Conservation (phyloP, 2,329 filamentous ascomycete species). For the Pezicula carpinea region DNA sequence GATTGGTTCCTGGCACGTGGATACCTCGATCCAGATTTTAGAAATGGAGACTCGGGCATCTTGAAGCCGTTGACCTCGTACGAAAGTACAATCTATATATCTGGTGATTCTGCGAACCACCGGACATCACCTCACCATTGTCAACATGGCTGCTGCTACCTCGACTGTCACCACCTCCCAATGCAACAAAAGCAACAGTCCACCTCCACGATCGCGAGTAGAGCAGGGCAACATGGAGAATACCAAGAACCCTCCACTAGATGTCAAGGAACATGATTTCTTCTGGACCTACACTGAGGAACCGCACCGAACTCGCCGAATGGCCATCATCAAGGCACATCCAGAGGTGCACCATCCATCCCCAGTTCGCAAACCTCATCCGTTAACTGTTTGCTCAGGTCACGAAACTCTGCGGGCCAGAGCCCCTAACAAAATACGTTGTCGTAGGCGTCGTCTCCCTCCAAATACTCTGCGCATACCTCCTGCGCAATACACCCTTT, state of each 20-base stretch:
- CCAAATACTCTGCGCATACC: constrained; percentile 72
- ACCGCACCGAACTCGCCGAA: constrained; percentile 83
- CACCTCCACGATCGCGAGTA: constrained; percentile 8
- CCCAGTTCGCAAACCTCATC: neutral
- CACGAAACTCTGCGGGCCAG: constrained; percentile 92
- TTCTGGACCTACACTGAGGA: constrained; percentile 99
- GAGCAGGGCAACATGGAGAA: constrained; percentile 5
- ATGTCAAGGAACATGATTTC: constrained; percentile 48
- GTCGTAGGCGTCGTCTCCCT: constrained; percentile 79
- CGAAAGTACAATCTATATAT: too few species aligned
- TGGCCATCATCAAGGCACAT: constrained; percentile 96
- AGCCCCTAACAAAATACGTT: constrained; percentile 92
- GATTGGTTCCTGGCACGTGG: neutral
- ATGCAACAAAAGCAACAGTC: constrained; percentile 3
- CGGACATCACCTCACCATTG: too few species aligned
- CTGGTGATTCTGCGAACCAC: too few species aligned
- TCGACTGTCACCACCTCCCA: constrained; percentile 17
- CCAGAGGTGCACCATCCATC: constrained; percentile 65
- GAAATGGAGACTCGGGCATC: neutral
- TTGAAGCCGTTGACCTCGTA: neutral
- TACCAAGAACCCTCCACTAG: constrained; percentile 12
- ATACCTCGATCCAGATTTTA: neutral
- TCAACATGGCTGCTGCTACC: constrained; percentile 17
- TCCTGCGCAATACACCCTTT: constrained; percentile 72
- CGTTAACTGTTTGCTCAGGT: constrained; percentile 49